Evolutionary conservation across 257 asterid species (phyloP), one percentile per base, ranked within the genome.

Genomic region (Solanum boliviense): DNA sequence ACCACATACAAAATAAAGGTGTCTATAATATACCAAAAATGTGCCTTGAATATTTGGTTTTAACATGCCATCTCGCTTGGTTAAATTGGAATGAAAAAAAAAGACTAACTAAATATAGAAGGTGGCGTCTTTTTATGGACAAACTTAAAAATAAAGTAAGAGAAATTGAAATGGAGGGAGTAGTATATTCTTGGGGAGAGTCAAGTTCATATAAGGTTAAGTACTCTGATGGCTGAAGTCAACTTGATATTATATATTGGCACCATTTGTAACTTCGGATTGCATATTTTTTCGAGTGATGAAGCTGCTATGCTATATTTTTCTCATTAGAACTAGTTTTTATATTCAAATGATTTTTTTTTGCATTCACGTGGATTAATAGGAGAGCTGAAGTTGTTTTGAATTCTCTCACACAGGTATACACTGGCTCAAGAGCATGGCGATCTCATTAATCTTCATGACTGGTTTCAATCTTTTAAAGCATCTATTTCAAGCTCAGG

Each of bases 341-440:
- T 82, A 32, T 82, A 82, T 6, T 82, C 44, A 76, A 31, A 48
- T 82, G 44, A 3, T 10, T 81, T 62, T 46, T 46, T 82, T 82
- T 29, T 18, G 86, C 4, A 20, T 82, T 48, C 32, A 5, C 9
- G 0, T 31, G 70, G 70, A 31, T 82, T 46, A 18, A 31, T 27
- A 9, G 44, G 70, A 48, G 71, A 81, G 85, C 27, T 82, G 44
- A 82, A 82, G 21, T 82, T 76, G 86, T 48, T 82, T 31, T 82
- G 86, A 48, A 31, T 82, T 4, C 67, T 52, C 41, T 48, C 81
- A 89, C 68, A 82, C 85, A 97, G 99, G 98, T 95, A 96, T 86
- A 89, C 93, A 46, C 91, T 97, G 92, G 95, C 98, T 67, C 98
- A 96, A 89, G 99, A 97, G 90, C 98, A 97, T 58, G 99, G 99